Conservation (phyloP, 2,329 filamentous ascomycete species). For the Botrytis sinoallii region DNA sequence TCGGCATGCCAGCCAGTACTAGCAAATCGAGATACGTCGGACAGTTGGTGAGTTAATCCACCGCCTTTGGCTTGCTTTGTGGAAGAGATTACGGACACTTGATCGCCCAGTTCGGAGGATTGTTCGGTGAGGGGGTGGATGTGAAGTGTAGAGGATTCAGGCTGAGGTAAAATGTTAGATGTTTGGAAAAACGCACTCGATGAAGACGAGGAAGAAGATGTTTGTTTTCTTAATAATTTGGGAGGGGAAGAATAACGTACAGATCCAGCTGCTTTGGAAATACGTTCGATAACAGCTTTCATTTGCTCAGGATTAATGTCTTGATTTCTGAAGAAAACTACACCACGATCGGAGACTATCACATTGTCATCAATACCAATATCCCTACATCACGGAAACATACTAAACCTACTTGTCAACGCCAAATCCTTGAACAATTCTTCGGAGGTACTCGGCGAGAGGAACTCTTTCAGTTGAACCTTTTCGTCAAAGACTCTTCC, state of each 20-base stretch:
- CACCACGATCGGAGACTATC: conserved; percentile 56
- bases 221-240: not conserved
- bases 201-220: not conserved
- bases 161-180: conserved; percentile 16
- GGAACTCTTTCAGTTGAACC: conserved; percentile 56
- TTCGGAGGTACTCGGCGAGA: conserved; percentile 36
- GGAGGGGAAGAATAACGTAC: conserved; percentile 6
- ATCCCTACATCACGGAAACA: not conserved
- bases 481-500: conserved; percentile 55
- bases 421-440: conserved; percentile 55
- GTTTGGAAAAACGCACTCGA: not conserved
- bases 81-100: conserved; percentile 55
- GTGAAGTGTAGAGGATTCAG: conserved; percentile 47
- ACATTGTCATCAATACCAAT: conserved; percentile 26
- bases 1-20: conserved; percentile 51
- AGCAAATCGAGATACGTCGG: conserved; percentile 50
- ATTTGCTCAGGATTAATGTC: conserved; percentile 46
- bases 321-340: conserved; percentile 56
- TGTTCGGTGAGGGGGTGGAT: conserved; percentile 52
- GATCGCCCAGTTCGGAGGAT: conserved; percentile 50
- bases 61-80: conserved; percentile 37
- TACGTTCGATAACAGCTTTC: conserved; percentile 42
- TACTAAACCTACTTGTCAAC: conserved; percentile 38
- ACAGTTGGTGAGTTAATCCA: conserved; percentile 47
- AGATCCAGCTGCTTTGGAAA: conserved; percentile 7